Evolutionary conservation across 768 basidiomycete species (phyloP).

Genomic region (Lactarius hatsudake): DNA sequence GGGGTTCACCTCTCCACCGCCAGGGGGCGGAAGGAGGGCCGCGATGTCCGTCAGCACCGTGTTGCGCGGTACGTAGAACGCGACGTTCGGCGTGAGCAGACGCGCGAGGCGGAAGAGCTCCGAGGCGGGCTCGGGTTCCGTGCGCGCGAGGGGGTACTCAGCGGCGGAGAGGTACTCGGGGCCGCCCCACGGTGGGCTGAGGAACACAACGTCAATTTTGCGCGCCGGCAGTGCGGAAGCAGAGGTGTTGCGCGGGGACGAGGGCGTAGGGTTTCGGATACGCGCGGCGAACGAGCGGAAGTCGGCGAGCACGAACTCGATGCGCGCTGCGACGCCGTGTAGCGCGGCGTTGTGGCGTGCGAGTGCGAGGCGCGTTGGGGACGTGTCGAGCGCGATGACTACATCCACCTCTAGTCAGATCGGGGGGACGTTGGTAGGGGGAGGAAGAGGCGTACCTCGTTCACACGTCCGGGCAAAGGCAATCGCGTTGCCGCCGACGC

Average conservation of each 20-base stretch:
- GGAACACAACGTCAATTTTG: slow-evolving; percentile 84
- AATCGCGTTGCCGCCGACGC: slow-evolving; percentile 96
- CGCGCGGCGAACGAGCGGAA: slow-evolving; percentile 76
- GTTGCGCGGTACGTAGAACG: slow-evolving; percentile 89
- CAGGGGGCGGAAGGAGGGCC: slow-evolving; percentile 37
- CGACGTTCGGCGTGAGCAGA: slow-evolving; percentile 74
- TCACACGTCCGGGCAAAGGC: slow-evolving; percentile 97
- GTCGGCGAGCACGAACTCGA: slow-evolving; percentile 90
- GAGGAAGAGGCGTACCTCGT: slow-evolving; percentile 57
- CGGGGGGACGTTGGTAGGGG: background rate
- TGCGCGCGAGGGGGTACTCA: slow-evolving; percentile 65
- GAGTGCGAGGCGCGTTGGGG: slow-evolving; percentile 78
- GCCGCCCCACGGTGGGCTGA: slow-evolving; percentile 97
- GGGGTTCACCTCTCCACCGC: background rate
- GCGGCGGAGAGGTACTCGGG: slow-evolving; percentile 59
- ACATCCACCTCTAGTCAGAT: background rate
- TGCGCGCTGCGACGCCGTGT: slow-evolving; percentile 92
- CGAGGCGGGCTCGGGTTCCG: slow-evolving; percentile 78
- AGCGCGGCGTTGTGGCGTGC: slow-evolving; percentile 92
- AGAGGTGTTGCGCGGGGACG: background rate
- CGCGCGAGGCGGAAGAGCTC: slow-evolving; percentile 77
- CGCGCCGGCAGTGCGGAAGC: slow-evolving; percentile 31
- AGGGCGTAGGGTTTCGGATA: background rate
- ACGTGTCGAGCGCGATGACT: slow-evolving; percentile 95
- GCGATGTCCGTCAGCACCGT: slow-evolving; percentile 70